These are phyloP conservation scores for Lunularia cruciata DNA, from an alignment of 225 moss, liverwort and hornwort species.

Conservation along the genomic window DNA sequence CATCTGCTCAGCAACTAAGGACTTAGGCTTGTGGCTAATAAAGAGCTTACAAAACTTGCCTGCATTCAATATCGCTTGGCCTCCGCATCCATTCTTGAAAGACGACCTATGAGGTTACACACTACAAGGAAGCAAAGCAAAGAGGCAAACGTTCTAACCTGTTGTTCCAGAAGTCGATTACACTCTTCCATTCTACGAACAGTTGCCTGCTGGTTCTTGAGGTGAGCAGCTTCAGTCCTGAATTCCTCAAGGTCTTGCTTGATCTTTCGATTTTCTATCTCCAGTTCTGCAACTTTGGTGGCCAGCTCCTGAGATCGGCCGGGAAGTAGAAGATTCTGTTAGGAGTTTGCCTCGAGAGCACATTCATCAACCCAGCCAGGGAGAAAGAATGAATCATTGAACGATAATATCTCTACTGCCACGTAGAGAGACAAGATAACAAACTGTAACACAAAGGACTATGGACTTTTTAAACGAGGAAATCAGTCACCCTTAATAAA, in stretches of 20 bases:
- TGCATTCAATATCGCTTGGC: too few relatives aligned
- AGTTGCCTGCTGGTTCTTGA: constrained; percentile 96
- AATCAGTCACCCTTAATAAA: too few relatives aligned
- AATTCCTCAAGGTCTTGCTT: constrained; percentile 90
- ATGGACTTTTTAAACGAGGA: too few relatives aligned
- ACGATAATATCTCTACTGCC: too few relatives aligned
- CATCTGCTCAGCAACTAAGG: constrained; percentile 51
- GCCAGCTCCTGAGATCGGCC: constrained; percentile 63
- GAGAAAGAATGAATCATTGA: too few relatives aligned
- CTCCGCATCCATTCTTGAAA: too few relatives aligned
- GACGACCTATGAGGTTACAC: too few relatives aligned
- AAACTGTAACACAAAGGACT: too few relatives aligned
- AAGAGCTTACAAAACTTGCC: too few relatives aligned
- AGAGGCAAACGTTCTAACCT: constrained; percentile 47
- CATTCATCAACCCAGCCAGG: too few relatives aligned
- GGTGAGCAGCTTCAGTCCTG: constrained; percentile 78
- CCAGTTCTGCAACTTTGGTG: constrained; percentile 64
- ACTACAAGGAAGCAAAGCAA: neutral
- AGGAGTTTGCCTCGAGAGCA: too few relatives aligned
- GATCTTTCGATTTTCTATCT: constrained; percentile 83
- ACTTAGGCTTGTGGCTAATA: neutral
- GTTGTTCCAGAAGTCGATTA: constrained; percentile 91
- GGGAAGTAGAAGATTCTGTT: neutral
- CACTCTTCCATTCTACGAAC: constrained; percentile 90
- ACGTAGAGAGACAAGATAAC: too few relatives aligned